Evolutionary conservation across 176 grass and related monocot genomes (phyloP).

Genomic region (Rhynchospora tenuis): DNA sequence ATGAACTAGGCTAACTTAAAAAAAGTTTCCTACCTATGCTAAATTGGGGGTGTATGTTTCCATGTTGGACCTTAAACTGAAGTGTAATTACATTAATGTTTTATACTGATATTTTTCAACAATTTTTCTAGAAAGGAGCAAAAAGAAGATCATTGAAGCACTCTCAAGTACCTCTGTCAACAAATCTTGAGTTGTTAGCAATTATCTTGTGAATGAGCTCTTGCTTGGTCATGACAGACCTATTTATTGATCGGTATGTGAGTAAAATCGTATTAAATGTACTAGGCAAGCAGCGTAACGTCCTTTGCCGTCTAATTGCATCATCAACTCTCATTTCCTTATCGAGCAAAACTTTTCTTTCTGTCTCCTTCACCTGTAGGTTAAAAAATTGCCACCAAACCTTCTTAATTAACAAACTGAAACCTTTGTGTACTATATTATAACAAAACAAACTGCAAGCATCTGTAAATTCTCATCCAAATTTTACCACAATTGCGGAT

Average conservation of each 20-base stretch:
- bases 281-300: constrained; percentile 53
- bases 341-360: constrained; percentile 40
- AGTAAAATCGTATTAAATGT: constrained; percentile 57
- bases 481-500: neutral
- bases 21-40: neutral
- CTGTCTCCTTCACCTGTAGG: constrained; percentile 61
- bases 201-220: constrained; percentile 75
- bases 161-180: constrained; percentile 43
- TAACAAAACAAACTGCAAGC: neutral
- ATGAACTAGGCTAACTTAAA: neutral
- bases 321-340: constrained; percentile 43
- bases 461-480: neutral
- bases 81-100: neutral
- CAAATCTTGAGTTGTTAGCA: constrained; percentile 50
- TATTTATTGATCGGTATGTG: constrained; percentile 53
- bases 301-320: constrained; percentile 54
- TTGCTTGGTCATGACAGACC: constrained; percentile 67
- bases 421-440: neutral
- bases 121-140: neutral
- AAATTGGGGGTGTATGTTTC: neutral
- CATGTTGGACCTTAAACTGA: neutral
- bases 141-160: neutral
- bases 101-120: neutral
- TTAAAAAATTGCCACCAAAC: neutral
- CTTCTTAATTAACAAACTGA: neutral